Percentiles rank a stretch among this genome's conserved stretches.
Evolutionary conservation across 108 stramenopile species (phyloP).

Genomic region (Cyclostephanos tholiformis): DNA sequence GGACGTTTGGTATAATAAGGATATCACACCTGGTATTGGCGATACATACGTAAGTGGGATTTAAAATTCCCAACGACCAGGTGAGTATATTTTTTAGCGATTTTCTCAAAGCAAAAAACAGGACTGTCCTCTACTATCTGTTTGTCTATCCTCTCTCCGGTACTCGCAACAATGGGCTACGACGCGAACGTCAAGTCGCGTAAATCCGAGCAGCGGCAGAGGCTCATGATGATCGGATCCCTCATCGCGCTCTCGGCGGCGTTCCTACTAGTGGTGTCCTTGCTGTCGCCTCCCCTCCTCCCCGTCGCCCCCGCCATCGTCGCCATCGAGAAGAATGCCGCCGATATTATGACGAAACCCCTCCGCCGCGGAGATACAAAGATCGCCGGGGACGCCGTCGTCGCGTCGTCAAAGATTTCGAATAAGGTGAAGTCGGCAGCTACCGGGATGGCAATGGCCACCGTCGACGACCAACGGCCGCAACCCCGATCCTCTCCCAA

Average conservation of each 20-base stretch:
- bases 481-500: not conserved
- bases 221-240: slow-evolving; percentile 19
- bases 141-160: no score
- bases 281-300: slow-evolving; percentile 16
- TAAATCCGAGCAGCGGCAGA: slow-evolving; percentile 34
- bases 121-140: no score
- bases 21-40: no score
- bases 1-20: no score
- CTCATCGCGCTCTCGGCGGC: slow-evolving; percentile 30
- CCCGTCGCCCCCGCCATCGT: not conserved
- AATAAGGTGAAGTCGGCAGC: not conserved
- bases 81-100: no score
- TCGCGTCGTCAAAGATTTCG: not conserved
- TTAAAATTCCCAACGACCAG: no score
- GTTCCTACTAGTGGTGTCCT: slow-evolving; percentile 25
- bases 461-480: slow-evolving; percentile 4
- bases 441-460: not conserved
- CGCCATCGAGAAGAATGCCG: not conserved
- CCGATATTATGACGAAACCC: not conserved
- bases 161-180: slow-evolving; percentile 48
- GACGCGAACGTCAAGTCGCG: slow-evolving; percentile 45
- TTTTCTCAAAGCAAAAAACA: no score
- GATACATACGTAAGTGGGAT: no score
- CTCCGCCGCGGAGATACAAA: not conserved
- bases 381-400: not conserved